Base-by-base conservation (phyloP, 1,284 basidiomycete genomes). In the Ceratobasidium sp. region DNA sequence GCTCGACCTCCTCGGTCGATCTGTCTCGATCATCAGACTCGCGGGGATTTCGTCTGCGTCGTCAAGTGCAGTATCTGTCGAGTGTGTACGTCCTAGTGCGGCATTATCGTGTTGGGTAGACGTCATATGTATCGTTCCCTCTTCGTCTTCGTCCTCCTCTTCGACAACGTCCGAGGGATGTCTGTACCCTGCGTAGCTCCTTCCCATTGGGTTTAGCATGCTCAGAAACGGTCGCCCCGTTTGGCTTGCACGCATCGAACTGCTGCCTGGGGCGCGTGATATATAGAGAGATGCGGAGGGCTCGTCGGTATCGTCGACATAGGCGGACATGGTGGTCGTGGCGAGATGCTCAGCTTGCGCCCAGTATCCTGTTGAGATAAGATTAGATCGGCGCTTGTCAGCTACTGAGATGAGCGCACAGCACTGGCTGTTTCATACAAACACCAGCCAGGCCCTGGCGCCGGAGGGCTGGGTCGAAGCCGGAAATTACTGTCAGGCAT, bases 181-280 rank as follows among this genome's bases (percentile, higher is more conserved):
- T 64, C 76, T 86, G 85, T 94, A 92, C 55, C 94, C 91, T 82
- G 91, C 89, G 84, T 93, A 90, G 79, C 88, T 85, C 83, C 91
- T 87, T 81, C 90, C 89, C 89, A 94, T 92, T 49, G 95, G 94
- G 83, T 95, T 96, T 55, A 96, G 87, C 88, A 94, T 90, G 84
- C 91, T 92, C 81, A 96, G 91, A 82, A 96, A 94, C 15, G 86
- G 82, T 7, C 81, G 78, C 9, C 51, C 68, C 5, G 73, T 44
- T 28, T 77, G 73, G 40, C 73, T 77, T 23, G 73, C 63, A 13
- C 73, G 61, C 73, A 77, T 77, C 12, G 73, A 53, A 15, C 26
- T 55, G 7, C 40, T 46, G 3, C 42, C 63, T 58, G 61, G 60
- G 15, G 73, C 53, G n/a, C 73, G 73, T 13, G 73, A 64, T 7